Evolutionary conservation across 106 monocot genomes (phyloP).

Genomic region (Dendrobium chrysotoxum): DNA sequence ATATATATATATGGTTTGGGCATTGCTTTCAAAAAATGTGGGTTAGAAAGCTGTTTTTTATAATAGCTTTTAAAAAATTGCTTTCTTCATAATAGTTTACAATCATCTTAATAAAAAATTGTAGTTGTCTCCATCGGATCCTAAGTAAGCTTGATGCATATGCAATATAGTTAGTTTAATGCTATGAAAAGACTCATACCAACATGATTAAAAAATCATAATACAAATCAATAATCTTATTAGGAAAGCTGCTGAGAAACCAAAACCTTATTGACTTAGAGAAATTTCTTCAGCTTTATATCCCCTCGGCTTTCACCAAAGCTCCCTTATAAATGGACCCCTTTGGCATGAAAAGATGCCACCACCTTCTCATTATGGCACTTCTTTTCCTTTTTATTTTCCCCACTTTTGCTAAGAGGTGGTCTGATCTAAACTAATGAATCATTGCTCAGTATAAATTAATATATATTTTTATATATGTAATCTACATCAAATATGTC

Average conservation of each 20-base stretch:
- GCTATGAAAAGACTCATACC: neutral
- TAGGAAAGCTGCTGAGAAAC: neutral
- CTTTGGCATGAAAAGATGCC: neutral
- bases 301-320: slow-evolving; percentile 3
- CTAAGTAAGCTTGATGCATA: no score
- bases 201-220: neutral
- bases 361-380: slow-evolving; percentile 1
- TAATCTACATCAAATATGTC: no score
- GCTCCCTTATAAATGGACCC: neutral
- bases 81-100: no score
- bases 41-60: no score
- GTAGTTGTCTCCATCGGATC: neutral
- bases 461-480: no score
- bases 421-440: neutral
- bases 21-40: no score
- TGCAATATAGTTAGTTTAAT: neutral
- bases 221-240: neutral
- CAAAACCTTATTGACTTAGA: neutral
- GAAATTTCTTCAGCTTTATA: slow-evolving; percentile 6
- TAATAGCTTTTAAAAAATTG: no score
- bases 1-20: no score
- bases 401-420: neutral
- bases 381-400: neutral
- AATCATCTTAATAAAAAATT: neutral
- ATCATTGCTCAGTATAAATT: neutral